A percentile compares a stretch with the other conserved stretches of the same genome.
Evolutionary conservation across 805 yeast genomes (phyloP).

Genomic region (Candida silvicultrix): DNA sequence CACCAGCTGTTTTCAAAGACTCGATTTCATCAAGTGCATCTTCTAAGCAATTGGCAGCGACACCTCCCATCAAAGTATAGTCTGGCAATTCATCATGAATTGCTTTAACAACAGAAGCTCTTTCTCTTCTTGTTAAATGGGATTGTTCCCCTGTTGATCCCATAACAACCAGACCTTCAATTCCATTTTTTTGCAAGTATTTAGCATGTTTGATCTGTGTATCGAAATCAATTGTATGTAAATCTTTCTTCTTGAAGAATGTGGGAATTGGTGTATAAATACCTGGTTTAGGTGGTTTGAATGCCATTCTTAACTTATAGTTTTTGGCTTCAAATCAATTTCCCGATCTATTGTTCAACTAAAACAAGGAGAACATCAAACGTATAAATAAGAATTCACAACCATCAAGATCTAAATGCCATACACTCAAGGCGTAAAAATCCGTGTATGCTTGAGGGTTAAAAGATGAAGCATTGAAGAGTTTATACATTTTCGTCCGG

Average conservation of each 20-base stretch:
- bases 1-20: conserved; percentile 31
- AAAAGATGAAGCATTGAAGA: no score
- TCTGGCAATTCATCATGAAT: conserved; percentile 32
- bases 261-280: conserved; percentile 51
- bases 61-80: conserved; percentile 42
- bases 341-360: no score
- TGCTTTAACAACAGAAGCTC: conserved; percentile 27
- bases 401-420: no score
- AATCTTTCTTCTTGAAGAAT: conserved; percentile 38
- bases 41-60: conserved; percentile 37
- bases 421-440: no score
- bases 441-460: no score
- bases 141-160: conserved; percentile 55
- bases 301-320: no score
- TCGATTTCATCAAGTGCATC: conserved; percentile 38
- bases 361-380: no score
- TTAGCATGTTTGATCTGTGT: conserved; percentile 40
- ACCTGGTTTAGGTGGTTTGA: conserved; percentile 31
- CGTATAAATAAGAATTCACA: no score
- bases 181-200: conserved; percentile 35
- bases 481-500: not conserved
- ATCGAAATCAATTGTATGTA: conserved; percentile 34
- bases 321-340: no score
- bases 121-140: conserved; percentile 40
- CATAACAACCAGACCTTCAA: conserved; percentile 40